phyloP scores from a whole-genome alignment of 768 basidiomycete species.

The Kwoniella sp. region DNA sequence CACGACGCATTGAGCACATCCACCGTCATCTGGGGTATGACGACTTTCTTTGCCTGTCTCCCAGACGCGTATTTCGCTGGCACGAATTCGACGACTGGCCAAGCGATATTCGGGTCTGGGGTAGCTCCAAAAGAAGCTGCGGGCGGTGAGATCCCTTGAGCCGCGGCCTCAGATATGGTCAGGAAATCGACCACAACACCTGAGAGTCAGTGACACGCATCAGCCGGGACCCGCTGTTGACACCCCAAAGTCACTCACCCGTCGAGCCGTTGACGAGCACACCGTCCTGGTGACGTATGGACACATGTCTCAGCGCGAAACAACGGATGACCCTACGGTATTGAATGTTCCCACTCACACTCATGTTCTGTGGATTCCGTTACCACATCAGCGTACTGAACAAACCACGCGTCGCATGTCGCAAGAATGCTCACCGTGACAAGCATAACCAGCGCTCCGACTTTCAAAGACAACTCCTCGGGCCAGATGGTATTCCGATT shows the following conservation, averaged over 20 bases:
- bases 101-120: slow-evolving; percentile 19
- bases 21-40: slow-evolving; percentile 37
- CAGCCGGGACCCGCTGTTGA: background rate
- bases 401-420: background rate
- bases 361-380: slow-evolving; percentile 29
- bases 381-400: background rate
- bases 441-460: slow-evolving; percentile 50
- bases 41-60: slow-evolving; percentile 14
- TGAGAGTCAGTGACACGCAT: slow-evolving; percentile 2
- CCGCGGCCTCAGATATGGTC: slow-evolving; percentile 33
- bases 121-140: slow-evolving; percentile 7
- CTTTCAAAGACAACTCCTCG: slow-evolving; percentile 31
- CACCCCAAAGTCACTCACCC: slow-evolving; percentile 61
- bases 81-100: slow-evolving; percentile 41
- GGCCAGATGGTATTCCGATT: slow-evolving; percentile 42
- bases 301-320: slow-evolving; percentile 12
- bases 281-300: slow-evolving; percentile 62
- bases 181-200: slow-evolving; percentile 42
- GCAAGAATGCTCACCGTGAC: slow-evolving; percentile 34
- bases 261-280: slow-evolving; percentile 91
- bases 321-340: too few species aligned
- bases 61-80: slow-evolving; percentile 28
- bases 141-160: slow-evolving; percentile 19
- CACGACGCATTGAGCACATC: slow-evolving; percentile 43
- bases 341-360: slow-evolving; percentile 19